phyloP scores from a whole-genome alignment of 352 stramenopile genomes.

The Globisporangium polare region DNA sequence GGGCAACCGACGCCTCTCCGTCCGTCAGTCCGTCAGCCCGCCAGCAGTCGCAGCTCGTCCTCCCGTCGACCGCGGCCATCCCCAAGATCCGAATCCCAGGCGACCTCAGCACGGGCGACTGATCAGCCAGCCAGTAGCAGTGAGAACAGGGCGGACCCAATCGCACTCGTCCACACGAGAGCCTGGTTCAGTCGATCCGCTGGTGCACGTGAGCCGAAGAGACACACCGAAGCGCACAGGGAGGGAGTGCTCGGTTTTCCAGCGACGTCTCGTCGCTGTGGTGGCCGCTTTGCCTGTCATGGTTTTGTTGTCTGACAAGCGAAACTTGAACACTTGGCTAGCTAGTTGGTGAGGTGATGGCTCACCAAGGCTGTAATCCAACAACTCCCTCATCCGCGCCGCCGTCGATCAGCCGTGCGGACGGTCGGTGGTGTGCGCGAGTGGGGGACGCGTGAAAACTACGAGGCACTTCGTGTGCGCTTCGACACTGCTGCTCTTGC shows the following conservation, averaged over 20 bases:
- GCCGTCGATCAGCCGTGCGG: neutral
- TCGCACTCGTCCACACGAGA: neutral
- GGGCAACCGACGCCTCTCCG: neutral
- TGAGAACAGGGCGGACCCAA: neutral
- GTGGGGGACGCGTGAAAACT: slow-evolving; percentile 18
- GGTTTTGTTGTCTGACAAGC: neutral
- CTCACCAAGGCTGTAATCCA: slow-evolving; percentile 85
- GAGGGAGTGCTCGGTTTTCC: neutral
- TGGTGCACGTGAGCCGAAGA: neutral
- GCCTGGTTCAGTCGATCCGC: neutral
- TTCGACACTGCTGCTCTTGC: slow-evolving; percentile 2
- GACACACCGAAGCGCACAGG: neutral
- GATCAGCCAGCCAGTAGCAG: neutral
- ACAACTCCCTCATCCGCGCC: slow-evolving; percentile 1
- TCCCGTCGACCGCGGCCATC: neutral
- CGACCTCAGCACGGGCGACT: neutral
- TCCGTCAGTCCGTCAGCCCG: neutral
- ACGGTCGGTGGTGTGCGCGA: neutral
- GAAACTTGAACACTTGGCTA: slow-evolving; percentile 15
- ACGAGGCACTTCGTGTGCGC: slow-evolving; percentile 9
- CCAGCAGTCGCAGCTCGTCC: neutral
- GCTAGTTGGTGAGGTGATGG: slow-evolving; percentile 72
- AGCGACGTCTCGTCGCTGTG: slow-evolving; percentile 7
- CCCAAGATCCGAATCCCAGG: neutral
- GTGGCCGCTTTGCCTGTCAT: slow-evolving; percentile 8